Base-by-base conservation (phyloP, 495 filamentous ascomycete genomes). In the Penicillium antarcticum region DNA sequence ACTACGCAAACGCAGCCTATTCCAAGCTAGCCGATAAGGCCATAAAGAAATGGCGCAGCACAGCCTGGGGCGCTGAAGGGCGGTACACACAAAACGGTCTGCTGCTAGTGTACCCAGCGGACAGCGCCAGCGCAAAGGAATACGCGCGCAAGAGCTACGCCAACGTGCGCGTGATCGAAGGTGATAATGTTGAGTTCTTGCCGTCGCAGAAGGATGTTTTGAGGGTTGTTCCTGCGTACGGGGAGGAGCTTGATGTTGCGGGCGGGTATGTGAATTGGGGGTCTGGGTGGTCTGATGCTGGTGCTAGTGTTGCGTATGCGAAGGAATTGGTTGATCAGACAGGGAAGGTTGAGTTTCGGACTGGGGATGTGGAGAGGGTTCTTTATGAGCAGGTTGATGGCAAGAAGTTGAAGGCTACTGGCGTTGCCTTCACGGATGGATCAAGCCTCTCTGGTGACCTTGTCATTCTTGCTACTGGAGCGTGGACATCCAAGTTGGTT, bases 251-350 rank as follows among this genome's bases (percentile, higher is more conserved):
- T 26, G 65, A 70, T 49, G 71, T 58, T 66, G 79, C 50, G 79
- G 89, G 35, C 54, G 92, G 92, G 2, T 98, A 98, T 68, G 66
- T 95, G 38, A 98, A 97, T 63, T 73, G 76, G 61, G 77, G 73
- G 1, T 85, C 81, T 44, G 94, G 94, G 2, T 97, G 92, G 92
- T 88, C 82, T 5, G 81, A 98, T 60, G 91, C 92, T 0, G 87
- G 85, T 38, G 82, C 75, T 0, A 79, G 80, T 9, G 91, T 96
- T 77, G 63, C 63, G 12, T 88, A 77, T 67, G 78, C 77, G 12
- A 89, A 94, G 82, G 56, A 66, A 17, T 82, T 78, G 60, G 68
- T 89, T 19, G 79, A 82, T 42, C 60, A 67, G 17, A 82, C 77
- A 14, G 77, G 74, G 4, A 78, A 85, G 23, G 83, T 96, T 4